Evolutionary conservation across 495 filamentous ascomycete genomes (phyloP), one percentile per base, ranked within the genome.

Genomic region (Aspergillus carlsbadensis): DNA sequence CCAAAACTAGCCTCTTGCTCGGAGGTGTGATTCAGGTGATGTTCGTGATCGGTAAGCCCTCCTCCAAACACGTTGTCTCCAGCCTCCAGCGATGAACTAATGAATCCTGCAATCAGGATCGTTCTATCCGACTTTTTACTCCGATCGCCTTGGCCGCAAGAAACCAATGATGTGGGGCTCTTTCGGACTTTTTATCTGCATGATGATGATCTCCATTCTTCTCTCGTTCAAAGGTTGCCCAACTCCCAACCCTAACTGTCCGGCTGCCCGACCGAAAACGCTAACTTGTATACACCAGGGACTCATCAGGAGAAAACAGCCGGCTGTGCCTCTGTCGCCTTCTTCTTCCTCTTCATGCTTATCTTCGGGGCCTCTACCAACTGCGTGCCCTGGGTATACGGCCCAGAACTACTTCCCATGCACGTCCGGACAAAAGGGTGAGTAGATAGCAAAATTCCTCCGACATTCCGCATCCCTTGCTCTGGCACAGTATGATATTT

Each of bases 161-260:
- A 75, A 78, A 45, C 78, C 82, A 1, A 83, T 85, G 80, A 84
- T 86, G 70, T 75, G 73, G 57, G 81, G 81, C 10, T 79, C 72
- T 0, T 70, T 77, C 35, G 80, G 78, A 7, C 70, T 81, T 1
- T 74, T 71, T 13, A 55, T 85, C 6, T 78, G 71, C 37, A 80
- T 83, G 75, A 71, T 82, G 64, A 65, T 84, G 61, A 79, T 82
- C 57, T 72, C 79, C 22, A 75, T 79, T 56, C 70, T 82, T 37
- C 70, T 82, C 29, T 78, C 67, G 2, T 70, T 69, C 41, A 56
- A 65, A 36, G 63, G 66, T 58, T 61, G 64, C 50, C 59, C 46
- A 34, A 42, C 34, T n/a, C 11, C 11, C 21, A 29, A 15, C 42
- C 42, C 42, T 45, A 45, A 31, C 42, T 45, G 14, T 26, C 10